Conservation (phyloP, 371 early-diverging fungal genomes). For the Coemansia sp. region DNA sequence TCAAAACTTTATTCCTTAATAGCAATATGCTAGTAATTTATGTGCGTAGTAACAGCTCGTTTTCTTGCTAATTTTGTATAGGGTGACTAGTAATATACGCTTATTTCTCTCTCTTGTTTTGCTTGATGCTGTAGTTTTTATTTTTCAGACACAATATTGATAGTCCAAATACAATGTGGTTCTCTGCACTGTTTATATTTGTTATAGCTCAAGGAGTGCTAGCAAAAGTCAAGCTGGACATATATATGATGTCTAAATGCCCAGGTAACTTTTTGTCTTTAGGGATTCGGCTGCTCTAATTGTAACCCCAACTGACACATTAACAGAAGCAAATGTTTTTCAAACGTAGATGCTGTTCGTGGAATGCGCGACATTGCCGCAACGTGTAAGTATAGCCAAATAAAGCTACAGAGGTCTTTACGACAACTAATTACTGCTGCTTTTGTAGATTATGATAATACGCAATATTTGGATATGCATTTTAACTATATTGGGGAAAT, state of each 20-base stretch:
- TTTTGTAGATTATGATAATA: conserved; percentile 40
- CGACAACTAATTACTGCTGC: not conserved
- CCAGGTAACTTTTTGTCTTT: conserved; percentile 24
- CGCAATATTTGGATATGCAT: conserved; percentile 16
- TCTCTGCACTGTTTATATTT: not conserved
- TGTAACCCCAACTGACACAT: not conserved
- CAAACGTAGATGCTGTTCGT: conserved; percentile 23
- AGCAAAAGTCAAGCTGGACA: conserved; percentile 33
- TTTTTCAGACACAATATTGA: not conserved
- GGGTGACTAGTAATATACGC: no score
- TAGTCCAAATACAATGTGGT: not conserved
- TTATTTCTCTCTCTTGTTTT: not conserved
- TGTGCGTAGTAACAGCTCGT: no score
- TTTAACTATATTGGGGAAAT: conserved; percentile 38
- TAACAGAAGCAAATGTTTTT: no score
- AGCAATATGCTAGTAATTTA: no score
- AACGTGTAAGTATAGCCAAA: conserved; percentile 33
- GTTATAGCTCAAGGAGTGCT: not conserved
- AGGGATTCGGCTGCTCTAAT: not conserved
- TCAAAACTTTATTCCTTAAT: not conserved
- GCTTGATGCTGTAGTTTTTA: not conserved
- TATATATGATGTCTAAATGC: conserved; percentile 45
- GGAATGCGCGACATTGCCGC: conserved; percentile 47
- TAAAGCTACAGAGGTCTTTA: not conserved
- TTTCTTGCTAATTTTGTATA: no score